Evolutionary conservation across 768 basidiomycete genomes (phyloP).

Genomic region (Phaeotremella skinneri): DNA sequence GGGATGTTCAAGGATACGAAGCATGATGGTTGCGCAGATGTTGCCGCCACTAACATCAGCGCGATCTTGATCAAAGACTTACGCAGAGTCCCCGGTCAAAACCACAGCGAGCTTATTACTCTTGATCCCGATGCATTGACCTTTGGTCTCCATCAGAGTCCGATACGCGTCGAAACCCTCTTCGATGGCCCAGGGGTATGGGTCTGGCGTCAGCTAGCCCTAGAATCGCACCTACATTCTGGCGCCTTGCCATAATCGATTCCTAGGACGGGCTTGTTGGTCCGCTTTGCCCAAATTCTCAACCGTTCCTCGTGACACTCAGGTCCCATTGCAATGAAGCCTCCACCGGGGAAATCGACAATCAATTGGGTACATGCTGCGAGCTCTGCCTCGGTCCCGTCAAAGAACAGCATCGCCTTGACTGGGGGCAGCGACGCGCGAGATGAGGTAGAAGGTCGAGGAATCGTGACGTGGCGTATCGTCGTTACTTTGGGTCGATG

Average conservation of each 20-base stretch:
- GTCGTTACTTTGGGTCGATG: slow-evolving; percentile 64
- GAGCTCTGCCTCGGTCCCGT: slow-evolving; percentile 65
- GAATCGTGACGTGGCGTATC: slow-evolving; percentile 73
- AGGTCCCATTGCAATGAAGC: slow-evolving; percentile 93
- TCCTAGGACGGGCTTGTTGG: slow-evolving; percentile 73
- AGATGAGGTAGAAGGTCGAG: slow-evolving; percentile 69
- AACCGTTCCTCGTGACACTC: slow-evolving; percentile 95
- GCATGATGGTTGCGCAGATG: slow-evolving; percentile 76
- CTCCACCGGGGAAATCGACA: slow-evolving; percentile 91
- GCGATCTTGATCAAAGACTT: slow-evolving; percentile 51
- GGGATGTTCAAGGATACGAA: slow-evolving; percentile 73
- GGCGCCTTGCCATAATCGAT: slow-evolving; percentile 96
- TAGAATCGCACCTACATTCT: slow-evolving; percentile 65
- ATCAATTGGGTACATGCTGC: slow-evolving; percentile 72
- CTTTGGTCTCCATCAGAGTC: slow-evolving; percentile 74
- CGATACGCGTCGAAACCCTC: slow-evolving; percentile 90
- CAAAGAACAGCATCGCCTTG: slow-evolving; percentile 77
- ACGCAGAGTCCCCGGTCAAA: slow-evolving; percentile 96
- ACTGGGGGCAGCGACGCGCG: slow-evolving; percentile 73
- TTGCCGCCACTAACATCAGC: slow-evolving; percentile 69
- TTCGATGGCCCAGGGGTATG: slow-evolving; percentile 94
- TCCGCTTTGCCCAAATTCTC: slow-evolving; percentile 75
- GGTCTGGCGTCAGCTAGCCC: slow-evolving; percentile 60
- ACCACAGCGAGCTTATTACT: slow-evolving; percentile 75
- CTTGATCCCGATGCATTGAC: slow-evolving; percentile 79